A percentile compares a stretch with the other conserved stretches of the same genome.
Evolutionary conservation across 495 filamentous ascomycete species (phyloP).

Genomic region (Aspergillus ellipticus): DNA sequence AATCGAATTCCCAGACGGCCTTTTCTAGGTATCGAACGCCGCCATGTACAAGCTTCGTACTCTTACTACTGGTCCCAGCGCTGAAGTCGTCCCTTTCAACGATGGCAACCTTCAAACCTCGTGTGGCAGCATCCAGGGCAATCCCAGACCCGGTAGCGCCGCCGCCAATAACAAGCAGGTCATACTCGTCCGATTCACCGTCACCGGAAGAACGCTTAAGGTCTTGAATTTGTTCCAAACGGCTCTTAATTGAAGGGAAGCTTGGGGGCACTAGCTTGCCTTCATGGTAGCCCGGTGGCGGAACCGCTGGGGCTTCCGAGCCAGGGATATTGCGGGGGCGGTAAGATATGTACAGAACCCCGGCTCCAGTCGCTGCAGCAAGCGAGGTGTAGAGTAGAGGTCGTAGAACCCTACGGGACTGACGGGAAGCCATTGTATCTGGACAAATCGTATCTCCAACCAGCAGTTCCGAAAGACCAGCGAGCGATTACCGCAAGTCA

Average conservation of each 20-base stretch:
- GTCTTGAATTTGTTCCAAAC: constrained; percentile 55
- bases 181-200: constrained; percentile 54
- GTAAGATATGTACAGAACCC: constrained; percentile 71
- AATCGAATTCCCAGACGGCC: constrained; percentile 94
- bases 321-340: constrained; percentile 85
- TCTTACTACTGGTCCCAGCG: constrained; percentile 91
- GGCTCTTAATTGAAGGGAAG: constrained; percentile 73
- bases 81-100: constrained; percentile 97
- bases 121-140: constrained; percentile 87
- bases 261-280: constrained; percentile 76
- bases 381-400: constrained; percentile 60
- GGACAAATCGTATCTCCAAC: background rate
- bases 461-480: background rate
- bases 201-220: constrained; percentile 32
- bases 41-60: constrained; percentile 95
- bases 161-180: constrained; percentile 85
- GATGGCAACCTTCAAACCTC: constrained; percentile 87
- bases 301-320: constrained; percentile 71
- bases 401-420: constrained; percentile 53
- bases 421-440: constrained; percentile 55
- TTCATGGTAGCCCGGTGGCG: constrained; percentile 75
- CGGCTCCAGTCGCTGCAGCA: constrained; percentile 54
- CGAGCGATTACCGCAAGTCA: background rate
- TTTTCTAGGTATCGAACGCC: constrained; percentile 97
- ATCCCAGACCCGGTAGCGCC: constrained; percentile 92